phyloP scores from a whole-genome alignment of 2,329 filamentous ascomycete genomes.

The Hypoxylon sp. region DNA sequence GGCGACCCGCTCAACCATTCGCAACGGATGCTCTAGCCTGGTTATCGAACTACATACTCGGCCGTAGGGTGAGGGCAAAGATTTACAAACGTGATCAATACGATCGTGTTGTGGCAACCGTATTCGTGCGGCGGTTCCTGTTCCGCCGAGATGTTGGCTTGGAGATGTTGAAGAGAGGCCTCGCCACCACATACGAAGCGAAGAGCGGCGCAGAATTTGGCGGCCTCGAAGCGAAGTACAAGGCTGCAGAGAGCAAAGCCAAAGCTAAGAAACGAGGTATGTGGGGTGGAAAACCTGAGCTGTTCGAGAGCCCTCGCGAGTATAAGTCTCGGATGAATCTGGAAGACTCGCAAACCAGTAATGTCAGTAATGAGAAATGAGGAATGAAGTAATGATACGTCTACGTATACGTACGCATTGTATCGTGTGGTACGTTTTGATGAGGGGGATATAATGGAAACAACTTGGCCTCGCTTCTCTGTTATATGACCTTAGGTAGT shows the following conservation, averaged over 20 bases:
- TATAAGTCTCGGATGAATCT: slow-evolving; percentile 75
- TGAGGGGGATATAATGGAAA: neutral
- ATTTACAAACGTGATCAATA: slow-evolving; percentile 92
- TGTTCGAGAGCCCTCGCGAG: slow-evolving; percentile 85
- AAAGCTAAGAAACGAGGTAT: slow-evolving; percentile 75
- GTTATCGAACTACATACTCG: slow-evolving; percentile 78
- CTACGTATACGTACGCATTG: neutral
- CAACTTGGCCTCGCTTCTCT: neutral
- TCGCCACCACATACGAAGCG: slow-evolving; percentile 94
- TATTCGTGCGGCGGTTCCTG: slow-evolving; percentile 76
- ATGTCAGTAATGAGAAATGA: slow-evolving; percentile 27
- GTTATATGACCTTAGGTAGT: neutral
- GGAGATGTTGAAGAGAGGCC: slow-evolving; percentile 86
- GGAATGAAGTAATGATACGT: slow-evolving; percentile 3
- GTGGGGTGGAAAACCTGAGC: slow-evolving; percentile 75
- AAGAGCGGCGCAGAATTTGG: slow-evolving; percentile 93
- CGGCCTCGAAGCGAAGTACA: slow-evolving; percentile 72
- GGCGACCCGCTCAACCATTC: slow-evolving; percentile 85
- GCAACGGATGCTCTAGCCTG: slow-evolving; percentile 83
- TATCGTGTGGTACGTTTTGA: neutral
- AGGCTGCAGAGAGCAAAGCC: slow-evolving; percentile 73
- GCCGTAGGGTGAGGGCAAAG: slow-evolving; percentile 81
- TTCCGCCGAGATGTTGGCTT: slow-evolving; percentile 84
- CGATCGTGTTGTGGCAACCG: slow-evolving; percentile 87
- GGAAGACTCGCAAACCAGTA: slow-evolving; percentile 43